phyloP scores from a whole-genome alignment of 2,329 filamentous ascomycete species.

The Graphilbum ipis-grandicollis region DNA sequence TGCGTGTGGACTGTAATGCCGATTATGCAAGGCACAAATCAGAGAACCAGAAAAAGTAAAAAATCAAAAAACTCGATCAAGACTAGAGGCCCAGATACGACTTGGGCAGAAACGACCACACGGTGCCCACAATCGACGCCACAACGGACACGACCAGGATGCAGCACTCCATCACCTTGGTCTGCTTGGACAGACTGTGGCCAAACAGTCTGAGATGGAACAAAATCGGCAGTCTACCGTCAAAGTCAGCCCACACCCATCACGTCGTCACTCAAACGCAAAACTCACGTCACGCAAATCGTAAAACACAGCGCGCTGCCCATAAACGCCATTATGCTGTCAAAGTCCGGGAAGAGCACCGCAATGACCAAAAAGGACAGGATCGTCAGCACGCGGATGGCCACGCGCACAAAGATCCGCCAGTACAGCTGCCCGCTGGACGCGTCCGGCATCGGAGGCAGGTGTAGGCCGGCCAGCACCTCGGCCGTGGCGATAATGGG shows the following conservation, averaged over 20 bases:
- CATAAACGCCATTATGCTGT: conserved; percentile 81
- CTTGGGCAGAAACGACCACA: conserved; percentile 78
- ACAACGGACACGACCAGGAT: conserved; percentile 52
- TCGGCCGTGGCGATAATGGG: conserved; percentile 79
- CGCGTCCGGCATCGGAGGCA: conserved; percentile 24
- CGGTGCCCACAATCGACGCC: conserved; percentile 61
- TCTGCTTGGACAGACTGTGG: conserved; percentile 43
- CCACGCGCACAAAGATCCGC: conserved; percentile 38
- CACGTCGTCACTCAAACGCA: background rate
- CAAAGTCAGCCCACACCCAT: background rate
- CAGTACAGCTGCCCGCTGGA: conserved; percentile 32
- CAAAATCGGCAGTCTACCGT: conserved; percentile 48
- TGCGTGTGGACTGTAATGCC: no score
- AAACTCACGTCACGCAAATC: conserved; percentile 62
- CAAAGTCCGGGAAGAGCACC: conserved; percentile 55
- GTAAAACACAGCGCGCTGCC: conserved; percentile 83
- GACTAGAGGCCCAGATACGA: conserved; percentile 52
- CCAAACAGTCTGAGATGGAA: conserved; percentile 88
- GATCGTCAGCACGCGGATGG: conserved; percentile 48
- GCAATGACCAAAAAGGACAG: conserved; percentile 62
- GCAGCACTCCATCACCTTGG: conserved; percentile 49
- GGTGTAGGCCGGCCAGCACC: conserved; percentile 58
- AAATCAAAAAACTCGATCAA: conserved; percentile 18
- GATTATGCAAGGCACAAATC: no score
- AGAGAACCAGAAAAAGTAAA: no score